These are phyloP conservation scores for Umbelopsis isabellina DNA, from an alignment of 192 early-diverging fungal species.

Conservation along the genomic window DNA sequence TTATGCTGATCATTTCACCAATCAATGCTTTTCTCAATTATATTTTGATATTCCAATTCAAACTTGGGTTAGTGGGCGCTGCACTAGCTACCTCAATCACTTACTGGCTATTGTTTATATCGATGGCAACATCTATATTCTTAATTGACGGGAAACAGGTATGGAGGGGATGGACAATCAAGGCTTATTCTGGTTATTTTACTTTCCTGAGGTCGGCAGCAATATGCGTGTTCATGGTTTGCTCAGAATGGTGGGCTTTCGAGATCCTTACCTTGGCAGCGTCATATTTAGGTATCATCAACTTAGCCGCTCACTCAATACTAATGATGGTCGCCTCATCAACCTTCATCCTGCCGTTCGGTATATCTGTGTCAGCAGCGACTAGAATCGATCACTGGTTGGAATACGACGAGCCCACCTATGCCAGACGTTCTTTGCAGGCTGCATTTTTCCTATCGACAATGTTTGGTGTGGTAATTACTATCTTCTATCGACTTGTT, in stretches of 20 bases:
- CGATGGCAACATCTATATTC: conserved; percentile 68
- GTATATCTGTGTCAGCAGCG: conserved; percentile 73
- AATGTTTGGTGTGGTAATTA: conserved; percentile 53
- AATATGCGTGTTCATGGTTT: conserved; percentile 77
- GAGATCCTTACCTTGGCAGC: conserved; percentile 69
- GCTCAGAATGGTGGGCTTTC: conserved; percentile 77
- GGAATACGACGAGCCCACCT: conserved; percentile 48
- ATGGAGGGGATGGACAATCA: conserved; percentile 88
- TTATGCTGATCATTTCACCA: conserved; percentile 69
- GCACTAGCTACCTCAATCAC: conserved; percentile 78
- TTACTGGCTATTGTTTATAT: conserved; percentile 71
- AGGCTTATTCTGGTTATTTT: conserved; percentile 62
- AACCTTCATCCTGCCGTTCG: conserved; percentile 73
- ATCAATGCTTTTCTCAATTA: conserved; percentile 81
- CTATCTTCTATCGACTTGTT: conserved; percentile 46
- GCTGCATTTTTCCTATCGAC: conserved; percentile 49
- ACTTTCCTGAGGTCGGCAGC: conserved; percentile 68
- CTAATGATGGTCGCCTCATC: conserved; percentile 73
- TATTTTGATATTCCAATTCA: conserved; percentile 62
- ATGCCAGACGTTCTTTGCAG: conserved; percentile 56
- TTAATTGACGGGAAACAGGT: conserved; percentile 65
- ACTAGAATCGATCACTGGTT: conserved; percentile 77
- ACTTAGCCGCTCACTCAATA: conserved; percentile 79
- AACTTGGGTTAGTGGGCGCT: conserved; percentile 82
- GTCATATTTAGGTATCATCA: conserved; percentile 68